Evolutionary conservation across 2,329 filamentous ascomycete genomes (phyloP).

Genomic region (Stagonosporopsis rhizophila): DNA sequence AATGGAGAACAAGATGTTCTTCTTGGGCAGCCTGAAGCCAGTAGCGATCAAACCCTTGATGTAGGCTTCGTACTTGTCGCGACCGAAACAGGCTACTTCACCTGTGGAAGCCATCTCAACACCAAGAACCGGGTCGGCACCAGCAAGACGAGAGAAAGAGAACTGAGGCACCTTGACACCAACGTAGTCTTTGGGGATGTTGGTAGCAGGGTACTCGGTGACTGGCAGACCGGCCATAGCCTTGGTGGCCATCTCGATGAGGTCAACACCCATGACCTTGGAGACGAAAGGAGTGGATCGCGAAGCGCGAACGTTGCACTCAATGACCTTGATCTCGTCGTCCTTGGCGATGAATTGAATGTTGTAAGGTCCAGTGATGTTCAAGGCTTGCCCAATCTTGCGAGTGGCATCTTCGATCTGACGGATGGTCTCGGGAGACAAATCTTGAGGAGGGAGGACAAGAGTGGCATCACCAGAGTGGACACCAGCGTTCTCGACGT

Average conservation of each 20-base stretch:
- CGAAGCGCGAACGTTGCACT: slow-evolving; percentile 96
- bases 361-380: slow-evolving; percentile 96
- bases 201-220: slow-evolving; percentile 78
- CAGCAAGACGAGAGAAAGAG: slow-evolving; percentile 95
- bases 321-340: slow-evolving; percentile 99
- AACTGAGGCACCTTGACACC: slow-evolving; percentile 99
- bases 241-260: slow-evolving; percentile 98
- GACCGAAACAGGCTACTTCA: slow-evolving; percentile 95
- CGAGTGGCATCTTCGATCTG: slow-evolving; percentile 93
- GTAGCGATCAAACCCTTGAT: slow-evolving; percentile 95
- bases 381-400: slow-evolving; percentile 93
- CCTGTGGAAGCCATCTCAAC: slow-evolving; percentile 99
- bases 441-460: slow-evolving; percentile 91
- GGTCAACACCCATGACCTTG: slow-evolving; percentile 96
- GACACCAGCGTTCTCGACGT: slow-evolving; percentile 97
- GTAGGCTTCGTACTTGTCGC: slow-evolving; percentile 96
- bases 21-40: slow-evolving; percentile 94
- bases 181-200: slow-evolving; percentile 80
- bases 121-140: slow-evolving; percentile 93
- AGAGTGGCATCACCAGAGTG: slow-evolving; percentile 97
- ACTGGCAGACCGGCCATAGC: slow-evolving; percentile 90
- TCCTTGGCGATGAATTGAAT: slow-evolving; percentile 99
- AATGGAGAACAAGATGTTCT: slow-evolving; percentile 93
- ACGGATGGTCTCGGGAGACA: slow-evolving; percentile 85
- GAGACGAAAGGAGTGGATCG: slow-evolving; percentile 98